Percentiles rank a stretch among this genome's conserved stretches.
phyloP scores from a whole-genome alignment of 495 filamentous ascomycete genomes.

The Xylaria bambusicola region DNA sequence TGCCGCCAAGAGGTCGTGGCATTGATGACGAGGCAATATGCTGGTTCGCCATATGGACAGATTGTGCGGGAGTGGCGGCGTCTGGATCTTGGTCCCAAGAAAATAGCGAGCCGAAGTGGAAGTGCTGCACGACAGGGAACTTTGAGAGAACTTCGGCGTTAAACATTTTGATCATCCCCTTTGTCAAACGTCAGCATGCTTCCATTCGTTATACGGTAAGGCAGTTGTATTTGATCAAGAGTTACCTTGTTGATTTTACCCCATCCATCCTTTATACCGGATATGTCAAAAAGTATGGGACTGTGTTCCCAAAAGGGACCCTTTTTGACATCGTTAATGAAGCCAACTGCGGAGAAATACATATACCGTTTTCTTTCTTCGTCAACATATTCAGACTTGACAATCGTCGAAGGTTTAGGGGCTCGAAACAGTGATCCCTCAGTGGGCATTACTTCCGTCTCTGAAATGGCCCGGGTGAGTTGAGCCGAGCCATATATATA shows the following conservation, averaged over 20 bases:
- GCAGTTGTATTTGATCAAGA: neutral
- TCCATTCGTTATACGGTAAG: neutral
- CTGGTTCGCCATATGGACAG: conserved; percentile 62
- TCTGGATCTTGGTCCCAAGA: conserved; percentile 76
- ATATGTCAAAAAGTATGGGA: conserved; percentile 92
- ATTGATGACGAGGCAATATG: conserved; percentile 40
- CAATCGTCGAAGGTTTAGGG: conserved; percentile 69
- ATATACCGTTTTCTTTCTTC: conserved; percentile 72
- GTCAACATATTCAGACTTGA: conserved; percentile 65
- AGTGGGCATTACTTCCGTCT: conserved; percentile 61
- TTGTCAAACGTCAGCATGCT: conserved; percentile 15
- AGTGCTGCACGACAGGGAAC: conserved; percentile 96
- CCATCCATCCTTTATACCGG: conserved; percentile 87
- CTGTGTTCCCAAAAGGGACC: conserved; percentile 99
- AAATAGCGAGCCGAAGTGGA: conserved; percentile 86
- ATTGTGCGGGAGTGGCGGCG: conserved; percentile 47
- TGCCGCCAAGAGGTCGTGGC: conserved; percentile 30
- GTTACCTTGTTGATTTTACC: conserved; percentile 94
- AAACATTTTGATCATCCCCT: conserved; percentile 97
- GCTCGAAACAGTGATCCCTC: conserved; percentile 75
- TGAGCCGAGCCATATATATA: conserved; percentile 97
- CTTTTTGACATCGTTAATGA: conserved; percentile 97
- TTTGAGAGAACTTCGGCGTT: conserved; percentile 91
- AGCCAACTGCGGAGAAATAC: conserved; percentile 98
- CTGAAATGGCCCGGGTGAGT: conserved; percentile 70